Base-by-base conservation (phyloP, 352 stramenopile species). In the Phytopythium kandeliae region DNA sequence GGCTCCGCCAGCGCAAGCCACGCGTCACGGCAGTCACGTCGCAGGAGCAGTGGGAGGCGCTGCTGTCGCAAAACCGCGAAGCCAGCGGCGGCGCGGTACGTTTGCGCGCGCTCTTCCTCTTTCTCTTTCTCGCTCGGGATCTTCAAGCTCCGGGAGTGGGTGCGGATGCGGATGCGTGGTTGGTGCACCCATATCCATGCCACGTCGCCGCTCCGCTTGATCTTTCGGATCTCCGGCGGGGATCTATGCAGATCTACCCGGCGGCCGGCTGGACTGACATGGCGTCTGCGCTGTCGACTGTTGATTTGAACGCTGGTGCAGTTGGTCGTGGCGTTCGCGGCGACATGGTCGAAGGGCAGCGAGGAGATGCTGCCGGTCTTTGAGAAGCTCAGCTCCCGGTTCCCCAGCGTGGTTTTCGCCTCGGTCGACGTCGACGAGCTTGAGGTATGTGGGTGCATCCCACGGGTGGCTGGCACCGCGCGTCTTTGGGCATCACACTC, bases 301-400 rank as follows among this genome's bases (percentile, higher is more conserved):
- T 19, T 22, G 16, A 25, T 5, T 3, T 30, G 38, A 26, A 45
- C n/a, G n/a, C 9, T 3, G 16, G 6, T 16, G 38, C 36, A 90
- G 78, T 62, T 94, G 53, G 63, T 95, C 41, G 85, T 95, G 54
- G 82, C 92, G 50, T 95, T 96, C 47, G 86, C 71, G 54, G 86
- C 86, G 10, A 78, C 76, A 37, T 96, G 85, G 86, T 93, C 79
- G 63, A 81, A 86, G 55, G 81, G 83, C 10, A 94, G 86, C 62
- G 58, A 79, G 47, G 77, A 72, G 40, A 92, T 95, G 41, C 75
- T 76, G 21, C 86, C 85, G 13, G 66, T 85, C 28, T 95, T 89
- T 47, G 79, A 92, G 28, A 58, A 67, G 19, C 58, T 96, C n/a
- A 85, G 80, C 42, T 55, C 47, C 24, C 62, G 79, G 51, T 86